phyloP scores from a whole-genome alignment of 805 yeast genomes.

The Nakazawaea wyomingensis region DNA sequence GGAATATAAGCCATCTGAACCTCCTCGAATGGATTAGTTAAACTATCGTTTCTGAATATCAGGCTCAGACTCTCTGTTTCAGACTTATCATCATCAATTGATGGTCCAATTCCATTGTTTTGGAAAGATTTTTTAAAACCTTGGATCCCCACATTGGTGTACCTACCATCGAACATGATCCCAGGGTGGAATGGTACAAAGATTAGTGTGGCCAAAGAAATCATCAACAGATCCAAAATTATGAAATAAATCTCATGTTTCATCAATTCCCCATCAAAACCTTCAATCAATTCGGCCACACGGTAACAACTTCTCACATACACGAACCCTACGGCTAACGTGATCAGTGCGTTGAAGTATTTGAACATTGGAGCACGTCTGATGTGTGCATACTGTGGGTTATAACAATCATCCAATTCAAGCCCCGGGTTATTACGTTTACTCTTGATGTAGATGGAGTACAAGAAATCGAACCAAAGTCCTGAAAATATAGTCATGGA shows the following conservation, averaged over 20 bases:
- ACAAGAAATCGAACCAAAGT: constrained; percentile 44
- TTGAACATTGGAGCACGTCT: constrained; percentile 33
- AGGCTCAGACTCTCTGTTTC: neutral
- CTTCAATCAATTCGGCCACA: constrained; percentile 64
- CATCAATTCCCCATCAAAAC: constrained; percentile 66
- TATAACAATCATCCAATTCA: constrained; percentile 26
- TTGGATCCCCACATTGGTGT: constrained; percentile 15
- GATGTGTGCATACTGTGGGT: constrained; percentile 28
- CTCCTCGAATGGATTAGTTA: too few relatives aligned
- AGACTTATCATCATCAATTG: too few relatives aligned
- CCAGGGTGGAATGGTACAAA: constrained; percentile 64
- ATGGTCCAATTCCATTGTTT: too few relatives aligned
- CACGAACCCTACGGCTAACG: constrained; percentile 34
- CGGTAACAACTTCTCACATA: constrained; percentile 70
- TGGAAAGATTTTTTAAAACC: neutral
- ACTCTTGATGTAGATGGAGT: constrained; percentile 27
- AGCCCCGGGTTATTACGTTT: constrained; percentile 22
- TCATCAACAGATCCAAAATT: constrained; percentile 59
- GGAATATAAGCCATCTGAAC: too few relatives aligned
- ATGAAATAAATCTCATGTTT: constrained; percentile 54
- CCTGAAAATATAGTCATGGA: constrained; percentile 58
- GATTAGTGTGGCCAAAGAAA: constrained; percentile 41
- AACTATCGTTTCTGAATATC: neutral
- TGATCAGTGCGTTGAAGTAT: constrained; percentile 29
- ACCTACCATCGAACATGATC: constrained; percentile 36